Evolutionary conservation across 73 alveolate genomes (phyloP).

Genomic region (Paramecium sexaurelia): DNA sequence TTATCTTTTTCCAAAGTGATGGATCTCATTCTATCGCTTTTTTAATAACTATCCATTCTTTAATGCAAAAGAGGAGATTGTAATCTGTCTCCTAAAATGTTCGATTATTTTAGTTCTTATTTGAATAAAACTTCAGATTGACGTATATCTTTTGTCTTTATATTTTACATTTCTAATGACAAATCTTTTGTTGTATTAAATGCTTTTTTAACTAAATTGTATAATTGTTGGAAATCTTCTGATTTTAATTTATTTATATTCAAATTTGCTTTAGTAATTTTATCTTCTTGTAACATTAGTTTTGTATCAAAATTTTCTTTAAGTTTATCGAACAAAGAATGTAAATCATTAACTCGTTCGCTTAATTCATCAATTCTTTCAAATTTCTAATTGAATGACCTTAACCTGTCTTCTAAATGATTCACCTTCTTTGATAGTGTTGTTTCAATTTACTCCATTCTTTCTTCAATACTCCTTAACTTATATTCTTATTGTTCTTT

Average conservation of each 20-base stretch:
- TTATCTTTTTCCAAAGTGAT: constrained; percentile 33
- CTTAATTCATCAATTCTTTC: constrained; percentile 26
- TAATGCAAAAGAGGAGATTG: neutral
- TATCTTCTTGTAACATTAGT: neutral
- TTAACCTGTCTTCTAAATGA: constrained; percentile 22
- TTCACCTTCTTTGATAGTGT: neutral
- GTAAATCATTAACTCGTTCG: neutral
- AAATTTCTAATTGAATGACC: constrained; percentile 38
- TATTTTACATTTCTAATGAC: neutral
- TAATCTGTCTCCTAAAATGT: neutral
- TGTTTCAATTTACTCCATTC: neutral
- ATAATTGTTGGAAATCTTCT: constrained; percentile 4
- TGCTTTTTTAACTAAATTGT: neutral
- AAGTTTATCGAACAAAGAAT: neutral
- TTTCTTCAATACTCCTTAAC: neutral
- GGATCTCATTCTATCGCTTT: constrained; percentile 39
- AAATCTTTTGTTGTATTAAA: neutral
- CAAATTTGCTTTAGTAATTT: neutral
- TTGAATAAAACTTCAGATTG: neutral
- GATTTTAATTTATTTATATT: neutral
- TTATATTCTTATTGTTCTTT: constrained; percentile 2
- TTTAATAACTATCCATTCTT: constrained; percentile 16
- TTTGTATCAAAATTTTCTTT: constrained; percentile 29
- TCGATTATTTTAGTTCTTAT: neutral
- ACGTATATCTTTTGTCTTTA: neutral